Base-by-base conservation (phyloP, 352 stramenopile genomes). In the Phytophthora palmivora region DNA sequence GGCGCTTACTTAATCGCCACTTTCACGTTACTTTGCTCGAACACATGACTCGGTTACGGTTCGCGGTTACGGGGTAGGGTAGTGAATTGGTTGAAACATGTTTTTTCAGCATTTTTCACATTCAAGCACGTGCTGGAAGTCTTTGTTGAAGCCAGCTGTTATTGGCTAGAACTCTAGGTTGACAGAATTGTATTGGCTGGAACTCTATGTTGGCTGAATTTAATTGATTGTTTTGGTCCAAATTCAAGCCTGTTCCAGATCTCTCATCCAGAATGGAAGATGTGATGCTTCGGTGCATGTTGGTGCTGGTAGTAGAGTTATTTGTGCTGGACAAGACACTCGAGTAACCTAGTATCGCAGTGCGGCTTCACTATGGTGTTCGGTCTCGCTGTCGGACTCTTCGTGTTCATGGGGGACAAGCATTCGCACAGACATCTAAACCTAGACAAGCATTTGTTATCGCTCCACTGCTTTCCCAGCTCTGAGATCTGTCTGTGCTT, bases 401-500 rank as follows among this genome's bases (percentile, higher is more conserved):
- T 93, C 48, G 67, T 92, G 54, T 78, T 92, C 50, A 76, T 82
- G 48, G 80, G 70, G 26, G 79, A 78, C 64, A 85, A 83, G 41
- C 74, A 84, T 45, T 69, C 92, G 21, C 75, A 88, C 48, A 84
- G 71, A 44, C 87, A 94, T 63, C 60, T 95, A 55, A 90, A 92
- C 63, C 76, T 95, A 51, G 81, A 90, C 69, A 95, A 86, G 32
- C 52, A 79, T 24, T 91, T 95, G 38, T 80, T 66, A 36, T 86
- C 79, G 43, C 69, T 95, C 46, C 86, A 87, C 26, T 86, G 78
- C 64, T 95, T 88, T 58, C 86, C 86, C 42, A 84, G 82, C 16
- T 95, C 93, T 65, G 86, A 95, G 64, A 95, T 95, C 60, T 91
- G 77, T 44, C 58, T 95, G 30, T 93, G 84, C 51, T 63, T 93